Base-by-base conservation (phyloP, 345 rosid species). In the Rhizophora apiculata region DNA sequence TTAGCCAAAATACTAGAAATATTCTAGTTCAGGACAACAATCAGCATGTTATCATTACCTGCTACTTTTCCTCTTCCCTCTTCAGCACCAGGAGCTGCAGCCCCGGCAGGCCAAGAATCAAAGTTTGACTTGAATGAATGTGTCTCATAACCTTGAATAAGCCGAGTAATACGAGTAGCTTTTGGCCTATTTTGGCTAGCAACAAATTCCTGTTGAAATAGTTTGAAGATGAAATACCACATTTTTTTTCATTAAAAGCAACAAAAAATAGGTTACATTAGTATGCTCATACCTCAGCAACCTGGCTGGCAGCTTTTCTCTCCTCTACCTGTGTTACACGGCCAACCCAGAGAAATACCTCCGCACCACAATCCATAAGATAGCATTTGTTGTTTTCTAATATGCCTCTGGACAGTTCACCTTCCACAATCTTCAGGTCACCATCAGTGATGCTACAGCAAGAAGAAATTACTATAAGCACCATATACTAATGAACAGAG, bases 41-140 rank as follows among this genome's bases (percentile, higher is more conserved):
- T 52, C 54, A 63, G 54, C 64, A 69, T 66, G 66, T 46, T n/a
- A 76, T 27, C 34, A 52, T 65, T 80, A 96, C 99, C 99, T 19
- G 99, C 97, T 16, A 96, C 98, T 90, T 92, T 96, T 71, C 99
- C 99, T 78, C 99, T 92, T 63, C 97, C 97, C 80, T 92, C 99
- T 85, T 92, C 98, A 64, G 83, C 80, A 78, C 85, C 93, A 64
- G 95, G 87, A 73, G 90, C 62, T 59, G 89, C 77, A 60, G 96
- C 83, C 57, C 97, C 96, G 56, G 89, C 88, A 26, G 99, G 97
- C 97, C 99, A 96, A 76, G 95, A 85, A 73, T 84, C 98, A 85
- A 96, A 96, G 76, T 89, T 88, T 59, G 90, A 85, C 85, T 90
- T 96, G 83, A 96, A 96, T 53, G 96, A 81, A 85, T 77, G 82